Evolutionary conservation across 2,329 filamentous ascomycete species (phyloP).

Genomic region (Thelonectria rubi): DNA sequence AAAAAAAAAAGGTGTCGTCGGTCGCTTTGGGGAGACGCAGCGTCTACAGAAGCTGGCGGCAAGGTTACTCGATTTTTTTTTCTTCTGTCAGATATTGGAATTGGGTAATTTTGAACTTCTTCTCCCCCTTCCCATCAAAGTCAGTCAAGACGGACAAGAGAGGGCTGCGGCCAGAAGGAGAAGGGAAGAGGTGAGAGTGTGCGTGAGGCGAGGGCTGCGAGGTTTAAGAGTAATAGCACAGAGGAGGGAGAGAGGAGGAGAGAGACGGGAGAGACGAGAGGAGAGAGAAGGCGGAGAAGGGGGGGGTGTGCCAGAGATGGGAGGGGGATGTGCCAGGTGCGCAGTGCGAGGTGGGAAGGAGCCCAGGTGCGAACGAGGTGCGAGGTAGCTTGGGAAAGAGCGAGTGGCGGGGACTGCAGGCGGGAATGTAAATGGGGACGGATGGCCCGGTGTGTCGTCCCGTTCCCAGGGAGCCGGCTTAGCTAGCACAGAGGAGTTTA

Average conservation of each 20-base stretch:
- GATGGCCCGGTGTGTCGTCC: conserved; percentile 52
- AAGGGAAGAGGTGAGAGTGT: conserved; percentile 14
- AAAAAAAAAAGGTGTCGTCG: conserved; percentile 9
- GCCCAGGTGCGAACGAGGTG: conserved; percentile 15
- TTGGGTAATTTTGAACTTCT: not conserved
- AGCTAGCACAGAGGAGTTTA: conserved; percentile 37
- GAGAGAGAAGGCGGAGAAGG: conserved; percentile 7
- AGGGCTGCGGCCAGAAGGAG: conserved; percentile 12
- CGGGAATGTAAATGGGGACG: conserved; percentile 50
- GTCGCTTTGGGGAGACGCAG: conserved; percentile 7
- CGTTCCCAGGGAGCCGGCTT: conserved; percentile 49
- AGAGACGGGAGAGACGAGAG: conserved; percentile 2
- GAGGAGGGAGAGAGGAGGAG: conserved; percentile 26
- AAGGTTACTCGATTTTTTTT: not conserved
- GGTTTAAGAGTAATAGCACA: conserved; percentile 9
- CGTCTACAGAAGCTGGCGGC: conserved; percentile 19
- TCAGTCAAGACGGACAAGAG: conserved; percentile 16
- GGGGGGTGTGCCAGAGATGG: conserved; percentile 29
- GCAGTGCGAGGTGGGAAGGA: conserved; percentile 15
- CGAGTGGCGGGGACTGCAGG: conserved; percentile 44
- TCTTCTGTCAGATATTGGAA: not conserved
- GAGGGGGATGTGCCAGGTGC: conserved; percentile 13
- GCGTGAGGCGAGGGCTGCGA: conserved; percentile 15
- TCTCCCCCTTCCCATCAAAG: conserved; percentile 18
- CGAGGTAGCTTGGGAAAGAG: conserved; percentile 32